A percentile compares a stretch with the other conserved stretches of the same genome.
Evolutionary conservation across 2,329 filamentous ascomycete species (phyloP).

Genomic region (Colletotrichum acutatum): DNA sequence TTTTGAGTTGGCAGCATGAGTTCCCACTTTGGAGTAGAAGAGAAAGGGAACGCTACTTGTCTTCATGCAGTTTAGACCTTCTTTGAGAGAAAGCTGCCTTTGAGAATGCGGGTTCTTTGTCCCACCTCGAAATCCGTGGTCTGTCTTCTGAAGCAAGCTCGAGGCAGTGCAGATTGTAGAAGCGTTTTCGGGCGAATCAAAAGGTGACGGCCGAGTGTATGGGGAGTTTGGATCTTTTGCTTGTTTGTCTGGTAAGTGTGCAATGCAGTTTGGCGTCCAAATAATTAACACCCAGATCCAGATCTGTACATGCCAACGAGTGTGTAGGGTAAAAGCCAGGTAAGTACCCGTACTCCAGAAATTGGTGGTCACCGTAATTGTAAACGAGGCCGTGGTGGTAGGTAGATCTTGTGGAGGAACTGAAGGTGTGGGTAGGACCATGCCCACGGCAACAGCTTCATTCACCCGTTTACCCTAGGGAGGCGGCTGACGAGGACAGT

Average conservation of each 20-base stretch:
- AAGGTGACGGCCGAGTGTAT: not conserved
- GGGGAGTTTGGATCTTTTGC: not conserved
- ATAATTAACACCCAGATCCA: not conserved
- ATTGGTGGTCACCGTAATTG: no score
- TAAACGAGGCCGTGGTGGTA: not conserved
- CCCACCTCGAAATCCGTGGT: not conserved
- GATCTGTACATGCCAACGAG: not conserved
- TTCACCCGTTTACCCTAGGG: not conserved
- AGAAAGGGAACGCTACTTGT: not conserved
- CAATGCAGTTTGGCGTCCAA: constrained; percentile 1
- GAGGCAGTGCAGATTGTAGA: not conserved
- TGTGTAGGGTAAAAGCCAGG: not conserved
- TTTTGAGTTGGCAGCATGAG: constrained; percentile 1
- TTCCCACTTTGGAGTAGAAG: not conserved
- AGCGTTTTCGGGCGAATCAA: not conserved
- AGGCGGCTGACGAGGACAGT: not conserved
- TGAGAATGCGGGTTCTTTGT: constrained; percentile 16
- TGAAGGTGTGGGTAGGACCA: not conserved
- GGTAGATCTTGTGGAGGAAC: not conserved
- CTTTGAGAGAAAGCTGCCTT: not conserved
- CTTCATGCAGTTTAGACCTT: not conserved
- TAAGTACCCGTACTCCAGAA: not conserved
- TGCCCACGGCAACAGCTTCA: not conserved
- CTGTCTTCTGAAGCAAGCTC: not conserved
- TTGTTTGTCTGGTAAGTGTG: not conserved